Conservation (phyloP, 1,284 basidiomycete genomes). For the Xanthoconium separans region DNA sequence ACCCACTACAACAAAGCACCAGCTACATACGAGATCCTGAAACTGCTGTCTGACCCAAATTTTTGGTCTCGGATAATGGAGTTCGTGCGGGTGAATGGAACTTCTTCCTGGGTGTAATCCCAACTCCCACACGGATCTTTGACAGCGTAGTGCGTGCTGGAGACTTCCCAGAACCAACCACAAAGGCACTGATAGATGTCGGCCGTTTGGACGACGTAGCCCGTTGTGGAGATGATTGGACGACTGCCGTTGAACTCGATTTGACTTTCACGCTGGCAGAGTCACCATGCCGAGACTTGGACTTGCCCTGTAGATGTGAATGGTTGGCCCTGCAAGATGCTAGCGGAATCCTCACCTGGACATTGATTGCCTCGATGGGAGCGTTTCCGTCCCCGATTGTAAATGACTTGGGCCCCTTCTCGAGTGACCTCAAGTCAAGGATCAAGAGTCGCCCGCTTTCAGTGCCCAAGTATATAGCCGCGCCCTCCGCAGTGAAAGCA, state of each 20-base stretch:
- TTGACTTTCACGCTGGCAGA: constrained; percentile 7
- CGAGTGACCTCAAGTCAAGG: constrained; percentile 60
- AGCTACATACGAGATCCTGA: constrained; percentile 22
- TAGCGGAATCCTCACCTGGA: constrained; percentile 46
- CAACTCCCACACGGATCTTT: constrained; percentile 21
- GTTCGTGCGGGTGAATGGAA: constrained; percentile 42
- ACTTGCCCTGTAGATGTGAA: constrained; percentile 35
- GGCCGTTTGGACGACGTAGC: constrained; percentile 6
- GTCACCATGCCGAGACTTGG: constrained; percentile 24
- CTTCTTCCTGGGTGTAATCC: constrained; percentile 30
- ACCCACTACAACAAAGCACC: not conserved
- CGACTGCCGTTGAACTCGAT: constrained; percentile 8
- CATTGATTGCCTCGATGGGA: constrained; percentile 49
- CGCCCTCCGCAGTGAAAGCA: constrained; percentile 67
- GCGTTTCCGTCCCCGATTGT: constrained; percentile 46
- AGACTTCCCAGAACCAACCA: constrained; percentile 15
- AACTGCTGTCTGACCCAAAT: constrained; percentile 19
- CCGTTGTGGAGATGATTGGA: constrained; percentile 17
- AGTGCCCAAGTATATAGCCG: constrained; percentile 61
- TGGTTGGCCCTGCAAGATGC: not conserved
- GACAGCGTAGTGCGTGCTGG: constrained; percentile 21
- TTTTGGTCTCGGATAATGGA: constrained; percentile 41
- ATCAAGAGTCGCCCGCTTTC: constrained; percentile 59
- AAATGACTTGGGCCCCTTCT: constrained; percentile 57
- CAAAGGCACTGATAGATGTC: constrained; percentile 4